phyloP scores from a whole-genome alignment of 164 flowering plant genomes.

The Sextonia rubra region DNA sequence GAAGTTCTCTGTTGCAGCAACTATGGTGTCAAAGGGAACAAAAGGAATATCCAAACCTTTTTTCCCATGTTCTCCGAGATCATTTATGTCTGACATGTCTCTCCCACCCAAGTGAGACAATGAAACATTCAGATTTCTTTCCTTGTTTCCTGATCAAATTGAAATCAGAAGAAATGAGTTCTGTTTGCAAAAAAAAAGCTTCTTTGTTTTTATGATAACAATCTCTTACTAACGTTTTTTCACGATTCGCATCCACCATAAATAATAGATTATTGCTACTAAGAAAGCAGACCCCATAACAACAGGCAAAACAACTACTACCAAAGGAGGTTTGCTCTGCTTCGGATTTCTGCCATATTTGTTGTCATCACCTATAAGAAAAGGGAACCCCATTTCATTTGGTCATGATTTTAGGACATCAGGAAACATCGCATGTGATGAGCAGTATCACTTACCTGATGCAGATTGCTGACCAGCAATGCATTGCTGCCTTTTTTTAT shows the following conservation, averaged over 20 bases:
- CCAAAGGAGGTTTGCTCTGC: background rate
- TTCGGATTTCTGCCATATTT: background rate
- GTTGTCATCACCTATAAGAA: background rate
- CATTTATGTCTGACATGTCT: background rate
- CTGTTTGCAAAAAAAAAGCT: background rate
- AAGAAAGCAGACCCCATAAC: background rate
- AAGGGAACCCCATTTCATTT: background rate
- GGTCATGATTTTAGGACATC: background rate
- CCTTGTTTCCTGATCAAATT: background rate
- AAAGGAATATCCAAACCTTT: background rate
- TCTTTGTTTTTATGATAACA: background rate
- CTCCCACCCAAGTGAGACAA: background rate
- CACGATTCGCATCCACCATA: background rate
- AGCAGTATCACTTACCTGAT: background rate
- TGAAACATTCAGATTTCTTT: background rate
- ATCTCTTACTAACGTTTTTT: background rate
- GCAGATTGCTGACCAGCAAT: background rate
- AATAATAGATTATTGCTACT: background rate
- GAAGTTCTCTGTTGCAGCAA: constrained; percentile 6
- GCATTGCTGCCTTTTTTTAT: background rate
- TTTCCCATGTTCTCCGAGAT: background rate
- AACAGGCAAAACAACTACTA: background rate
- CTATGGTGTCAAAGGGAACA: background rate
- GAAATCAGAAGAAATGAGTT: background rate
- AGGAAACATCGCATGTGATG: no score